Percentiles rank a stretch among this genome's conserved stretches.
Evolutionary conservation across 2,329 filamentous ascomycete genomes (phyloP).

Genomic region (Fusarium sp.): DNA sequence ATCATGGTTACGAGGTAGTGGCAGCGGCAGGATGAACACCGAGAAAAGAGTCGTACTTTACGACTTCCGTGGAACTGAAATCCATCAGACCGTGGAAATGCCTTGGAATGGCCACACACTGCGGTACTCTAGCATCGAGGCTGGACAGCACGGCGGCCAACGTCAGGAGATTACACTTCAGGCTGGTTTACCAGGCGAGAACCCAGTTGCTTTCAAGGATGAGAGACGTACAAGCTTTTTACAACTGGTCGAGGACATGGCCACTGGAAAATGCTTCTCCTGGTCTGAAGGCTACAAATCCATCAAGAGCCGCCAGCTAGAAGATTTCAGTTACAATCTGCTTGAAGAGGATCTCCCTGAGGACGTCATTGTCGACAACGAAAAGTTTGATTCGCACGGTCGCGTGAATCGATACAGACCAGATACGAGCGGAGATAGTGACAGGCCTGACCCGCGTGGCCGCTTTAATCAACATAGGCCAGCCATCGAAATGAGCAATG

Average conservation of each 20-base stretch:
- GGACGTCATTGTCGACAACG: conserved; percentile 34
- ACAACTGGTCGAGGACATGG: conserved; percentile 44
- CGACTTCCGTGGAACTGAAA: conserved; percentile 61
- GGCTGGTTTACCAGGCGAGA: background rate
- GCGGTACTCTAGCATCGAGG: conserved; percentile 62
- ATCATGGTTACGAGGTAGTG: background rate
- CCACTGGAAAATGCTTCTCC: conserved; percentile 46
- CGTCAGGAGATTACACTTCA: conserved; percentile 60
- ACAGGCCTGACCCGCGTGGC: background rate
- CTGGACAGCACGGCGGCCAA: conserved; percentile 60
- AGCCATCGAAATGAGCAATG: background rate
- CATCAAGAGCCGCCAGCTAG: conserved; percentile 40
- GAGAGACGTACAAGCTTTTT: conserved; percentile 37
- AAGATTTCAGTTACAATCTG: conserved; percentile 42
- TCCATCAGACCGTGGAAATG: conserved; percentile 57
- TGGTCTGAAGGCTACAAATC: conserved; percentile 48
- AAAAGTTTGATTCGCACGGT: conserved; percentile 21
- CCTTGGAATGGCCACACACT: conserved; percentile 57
- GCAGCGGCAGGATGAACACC: background rate
- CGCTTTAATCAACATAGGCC: background rate
- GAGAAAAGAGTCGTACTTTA: conserved; percentile 40
- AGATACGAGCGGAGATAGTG: background rate
- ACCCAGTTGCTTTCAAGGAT: background rate
- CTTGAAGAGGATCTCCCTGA: conserved; percentile 38
- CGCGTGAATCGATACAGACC: conserved; percentile 9